Base-by-base conservation (phyloP, 306 rosid species). In the Quercus suber region DNA sequence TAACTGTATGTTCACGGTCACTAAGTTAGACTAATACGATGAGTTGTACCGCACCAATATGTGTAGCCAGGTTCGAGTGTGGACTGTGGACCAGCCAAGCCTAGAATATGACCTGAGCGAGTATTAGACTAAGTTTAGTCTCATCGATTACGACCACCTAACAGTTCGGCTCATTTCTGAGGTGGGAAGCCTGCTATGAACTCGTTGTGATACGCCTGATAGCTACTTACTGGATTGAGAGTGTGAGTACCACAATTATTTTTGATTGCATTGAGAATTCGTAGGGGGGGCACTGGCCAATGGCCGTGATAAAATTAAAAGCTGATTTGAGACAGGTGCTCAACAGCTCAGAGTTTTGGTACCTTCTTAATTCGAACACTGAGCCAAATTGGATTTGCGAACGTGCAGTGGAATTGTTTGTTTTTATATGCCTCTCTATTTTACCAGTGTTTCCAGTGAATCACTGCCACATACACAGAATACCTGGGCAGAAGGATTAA, bases 351-450 rank as follows among this genome's bases (percentile, higher is more conserved):
- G 64, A 55, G 72, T 81, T 55, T 55, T 59, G 56, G 55, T 75
- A 20, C 79, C 70, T 61, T 73, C 20, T 61, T 72, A 3, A 49
- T 28, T 84, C 92, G 91, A 87, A 90, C 88, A 82, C 90, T 75
- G 79, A 68, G 71, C 69, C 45, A 85, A 80, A 71, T 85, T 80
- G 83, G 75, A 41, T 41, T 71, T 71, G 78, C 64, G 70, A 69
- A 57, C 78, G 71, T 86, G 76, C 76, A 74, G 75, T 67, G 78
- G 65, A 13, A 63, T 25, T 55, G 83, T 69, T 83, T 84, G 79
- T 69, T 83, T 82, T 81, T 81, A 56, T 81, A 79, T 84, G 91
- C 75, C 71, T 79, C 81, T 69, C 86, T 78, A 82, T 71, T 75
- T 82, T 78, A 76, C 43, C 83, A 78, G 74, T 74, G 79, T 71